Percentiles rank a stretch among this genome's conserved stretches.
Evolutionary conservation across 768 basidiomycete species (phyloP).

Genomic region (Hygrocybe coccinea): DNA sequence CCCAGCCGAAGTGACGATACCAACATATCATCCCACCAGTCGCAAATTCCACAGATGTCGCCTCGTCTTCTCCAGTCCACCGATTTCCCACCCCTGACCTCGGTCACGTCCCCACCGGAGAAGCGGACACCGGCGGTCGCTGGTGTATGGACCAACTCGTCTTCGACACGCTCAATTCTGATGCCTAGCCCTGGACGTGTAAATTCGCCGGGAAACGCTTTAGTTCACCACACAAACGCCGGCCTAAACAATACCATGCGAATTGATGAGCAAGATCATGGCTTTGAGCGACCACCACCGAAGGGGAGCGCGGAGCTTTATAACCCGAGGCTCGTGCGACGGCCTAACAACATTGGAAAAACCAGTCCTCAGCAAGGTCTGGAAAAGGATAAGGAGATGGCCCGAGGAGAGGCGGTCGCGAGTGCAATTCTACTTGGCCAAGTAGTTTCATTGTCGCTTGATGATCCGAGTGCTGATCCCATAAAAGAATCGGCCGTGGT

Average conservation of each 20-base stretch:
- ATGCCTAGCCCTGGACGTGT: constrained; percentile 30
- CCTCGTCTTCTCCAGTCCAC: constrained; percentile 47
- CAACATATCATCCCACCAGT: constrained; percentile 21
- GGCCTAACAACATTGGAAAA: constrained; percentile 15
- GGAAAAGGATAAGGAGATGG: constrained; percentile 31
- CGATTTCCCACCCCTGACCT: constrained; percentile 68
- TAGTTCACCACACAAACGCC: constrained; percentile 34
- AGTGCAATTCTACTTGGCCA: constrained; percentile 35
- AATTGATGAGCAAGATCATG: constrained; percentile 43
- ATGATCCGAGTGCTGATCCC: constrained; percentile 18
- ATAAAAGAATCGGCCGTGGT: not conserved
- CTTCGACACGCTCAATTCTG: constrained; percentile 49
- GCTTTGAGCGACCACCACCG: constrained; percentile 44
- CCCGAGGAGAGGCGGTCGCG: constrained; percentile 32
- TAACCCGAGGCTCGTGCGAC: constrained; percentile 32
- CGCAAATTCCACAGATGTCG: constrained; percentile 29
- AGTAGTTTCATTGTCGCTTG: constrained; percentile 34
- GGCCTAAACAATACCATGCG: constrained; percentile 22
- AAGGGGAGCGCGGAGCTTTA: constrained; percentile 40
- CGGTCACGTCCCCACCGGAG: constrained; percentile 41
- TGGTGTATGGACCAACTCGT: constrained; percentile 69
- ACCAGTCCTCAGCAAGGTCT: constrained; percentile 19
- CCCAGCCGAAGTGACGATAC: constrained; percentile 35
- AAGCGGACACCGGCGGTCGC: constrained; percentile 49
- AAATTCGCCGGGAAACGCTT: constrained; percentile 25